Evolutionary conservation across 2,329 filamentous ascomycete genomes (phyloP), one percentile per base, ranked within the genome.

Genomic region (Cercospora janseana): DNA sequence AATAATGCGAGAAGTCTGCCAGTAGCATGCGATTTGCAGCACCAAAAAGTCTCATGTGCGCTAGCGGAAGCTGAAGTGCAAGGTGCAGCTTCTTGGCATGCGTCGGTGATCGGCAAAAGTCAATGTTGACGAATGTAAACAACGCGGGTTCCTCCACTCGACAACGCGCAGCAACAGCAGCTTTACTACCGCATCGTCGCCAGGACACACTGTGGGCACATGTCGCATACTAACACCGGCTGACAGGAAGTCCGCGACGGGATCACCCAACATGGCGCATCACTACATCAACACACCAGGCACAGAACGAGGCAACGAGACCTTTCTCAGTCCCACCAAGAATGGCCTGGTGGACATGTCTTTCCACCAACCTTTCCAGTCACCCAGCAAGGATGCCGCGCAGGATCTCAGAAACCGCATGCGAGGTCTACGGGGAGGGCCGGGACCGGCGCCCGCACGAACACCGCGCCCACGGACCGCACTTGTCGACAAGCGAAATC

Each of bases 311-410:
- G 89, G 86, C 65, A 89, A 96, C 78, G 83, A 83, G 70, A 95
- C 90, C 59, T 92, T 85, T 70, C 76, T 94, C 56, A 82, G 73
- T 69, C 58, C 58, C 6, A 56, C 44, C 32, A 56, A 58, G 23
- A 75, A 82, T 70, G 65, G 63, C 29, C 58, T 63, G 71, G 83
- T 94, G 65, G 89, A 94, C 62, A 83, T 92, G 60, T 94, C 89
- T 45, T 85, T 90, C 63, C 89, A 94, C 66, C 83, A 88, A 50
- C 93, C 92, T 1, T 95, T 96, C 61, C 82, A 85, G 49, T 90
- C 88, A 23, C 91, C 87, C 18, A 80, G 78, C 21, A 91, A 88
- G 69, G 82, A 85, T 65, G 69, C 65, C 31, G 82, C 83, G 63
- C 88, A 69, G 49, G 63, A 93, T 61, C 73, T 96, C 18, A 74